Evolutionary conservation across 1,139 yeast species (phyloP).

Genomic region (Geotrichum europaeum): DNA sequence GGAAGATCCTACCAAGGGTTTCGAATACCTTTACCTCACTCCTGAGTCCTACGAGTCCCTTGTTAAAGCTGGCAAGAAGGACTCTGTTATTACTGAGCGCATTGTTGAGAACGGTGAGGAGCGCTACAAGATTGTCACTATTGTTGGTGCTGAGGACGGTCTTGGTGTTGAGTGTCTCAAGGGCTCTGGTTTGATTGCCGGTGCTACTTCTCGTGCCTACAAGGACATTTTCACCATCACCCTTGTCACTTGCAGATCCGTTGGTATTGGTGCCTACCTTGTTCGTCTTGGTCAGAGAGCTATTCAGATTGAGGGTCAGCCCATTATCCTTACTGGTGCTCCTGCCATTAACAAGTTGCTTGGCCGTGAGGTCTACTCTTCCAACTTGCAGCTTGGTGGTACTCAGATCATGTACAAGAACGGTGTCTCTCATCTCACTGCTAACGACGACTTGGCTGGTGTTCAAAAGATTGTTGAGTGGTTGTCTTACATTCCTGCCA

Average conservation of each 20-base stretch:
- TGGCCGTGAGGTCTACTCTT: conserved; percentile 95
- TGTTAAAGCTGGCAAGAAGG: conserved; percentile 45
- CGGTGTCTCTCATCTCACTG: conserved; percentile 97
- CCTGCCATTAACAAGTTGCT: conserved; percentile 95
- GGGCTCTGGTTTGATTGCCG: conserved; percentile 98
- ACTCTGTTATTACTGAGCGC: conserved; percentile 66
- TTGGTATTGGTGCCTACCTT: conserved; percentile 98
- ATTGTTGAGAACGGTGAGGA: conserved; percentile 79
- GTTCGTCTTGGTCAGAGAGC: conserved; percentile 98
- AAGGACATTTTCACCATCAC: conserved; percentile 95
- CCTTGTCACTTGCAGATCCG: conserved; percentile 95
- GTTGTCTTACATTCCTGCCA: conserved; percentile 94
- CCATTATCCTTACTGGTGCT: conserved; percentile 96
- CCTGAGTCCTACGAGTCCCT: conserved; percentile 59
- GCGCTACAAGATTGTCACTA: conserved; percentile 72
- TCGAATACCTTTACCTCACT: conserved; percentile 77
- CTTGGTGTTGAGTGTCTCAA: conserved; percentile 96
- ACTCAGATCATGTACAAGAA: conserved; percentile 97
- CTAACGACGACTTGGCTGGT: conserved; percentile 92
- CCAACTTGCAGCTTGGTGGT: conserved; percentile 96
- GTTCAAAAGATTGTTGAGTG: conserved; percentile 91
- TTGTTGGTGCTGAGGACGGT: conserved; percentile 93
- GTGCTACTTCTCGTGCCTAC: conserved; percentile 96
- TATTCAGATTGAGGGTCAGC: conserved; percentile 97
- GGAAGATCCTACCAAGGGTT: conserved; percentile 73